These are phyloP conservation scores for Vanderwaltozyma yarrowii DNA, from an alignment of 805 yeast species.

Conservation along the genomic window DNA sequence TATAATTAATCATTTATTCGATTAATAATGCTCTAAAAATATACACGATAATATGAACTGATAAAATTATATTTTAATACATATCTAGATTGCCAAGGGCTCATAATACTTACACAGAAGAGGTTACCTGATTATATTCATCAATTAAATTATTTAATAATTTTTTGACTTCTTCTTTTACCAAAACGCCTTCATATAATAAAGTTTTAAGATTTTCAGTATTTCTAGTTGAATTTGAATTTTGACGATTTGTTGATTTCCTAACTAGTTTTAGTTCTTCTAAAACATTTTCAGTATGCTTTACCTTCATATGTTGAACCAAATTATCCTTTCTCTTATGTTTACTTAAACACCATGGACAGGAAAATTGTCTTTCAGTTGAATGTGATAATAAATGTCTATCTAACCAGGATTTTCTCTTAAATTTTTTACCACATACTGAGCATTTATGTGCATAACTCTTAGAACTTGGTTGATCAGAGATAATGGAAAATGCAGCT, in stretches of 20 bases:
- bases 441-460: constrained; percentile 11
- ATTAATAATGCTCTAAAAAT: no score
- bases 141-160: constrained; percentile 13
- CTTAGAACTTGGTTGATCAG: not conserved
- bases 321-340: constrained; percentile 28
- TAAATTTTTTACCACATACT: constrained; percentile 25
- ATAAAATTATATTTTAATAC: no score
- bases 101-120: not conserved
- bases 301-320: constrained; percentile 25
- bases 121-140: not conserved
- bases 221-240: not conserved
- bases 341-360: constrained; percentile 25
- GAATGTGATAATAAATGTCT: constrained; percentile 25
- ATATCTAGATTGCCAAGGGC: no score
- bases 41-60: no score
- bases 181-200: constrained; percentile 17
- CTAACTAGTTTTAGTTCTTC: not conserved
- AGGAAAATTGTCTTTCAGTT: constrained; percentile 17
- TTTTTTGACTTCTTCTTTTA: constrained; percentile 23
- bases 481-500: no score
- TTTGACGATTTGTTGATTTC: not conserved
- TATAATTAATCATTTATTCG: no score
- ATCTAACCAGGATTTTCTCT: constrained; percentile 26
- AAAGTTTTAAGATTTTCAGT: constrained; percentile 13
- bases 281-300: constrained; percentile 11